phyloP scores from a whole-genome alignment of 352 stramenopile genomes.

The Saprolegnia parasitica region DNA sequence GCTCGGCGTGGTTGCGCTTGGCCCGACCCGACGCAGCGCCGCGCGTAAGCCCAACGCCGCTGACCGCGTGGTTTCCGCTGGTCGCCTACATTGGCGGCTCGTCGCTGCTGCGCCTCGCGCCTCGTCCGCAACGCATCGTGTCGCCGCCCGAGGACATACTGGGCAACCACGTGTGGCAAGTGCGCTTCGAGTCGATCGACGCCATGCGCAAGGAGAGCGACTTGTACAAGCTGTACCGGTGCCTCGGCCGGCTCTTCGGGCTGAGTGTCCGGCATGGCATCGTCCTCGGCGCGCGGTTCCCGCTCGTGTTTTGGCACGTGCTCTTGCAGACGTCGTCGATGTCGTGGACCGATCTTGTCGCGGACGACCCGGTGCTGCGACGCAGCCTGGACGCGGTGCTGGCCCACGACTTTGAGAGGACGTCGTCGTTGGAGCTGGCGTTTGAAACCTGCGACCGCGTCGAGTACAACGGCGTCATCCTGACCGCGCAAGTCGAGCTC shows the following conservation, averaged over 20 bases:
- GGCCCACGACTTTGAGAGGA: constrained; percentile 60
- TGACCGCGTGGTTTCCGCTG: constrained; percentile 40
- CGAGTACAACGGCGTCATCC: constrained; percentile 12
- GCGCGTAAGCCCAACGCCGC: neutral
- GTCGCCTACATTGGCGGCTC: constrained; percentile 43
- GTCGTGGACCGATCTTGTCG: constrained; percentile 59
- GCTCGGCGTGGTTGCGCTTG: constrained; percentile 53
- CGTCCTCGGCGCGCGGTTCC: constrained; percentile 51
- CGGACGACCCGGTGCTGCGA: constrained; percentile 49
- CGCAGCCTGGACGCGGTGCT: constrained; percentile 58
- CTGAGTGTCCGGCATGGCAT: constrained; percentile 70
- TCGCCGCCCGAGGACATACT: constrained; percentile 36
- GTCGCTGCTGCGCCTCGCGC: constrained; percentile 39
- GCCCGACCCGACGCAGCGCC: constrained; percentile 34
- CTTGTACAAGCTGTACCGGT: constrained; percentile 60
- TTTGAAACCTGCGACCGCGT: constrained; percentile 41
- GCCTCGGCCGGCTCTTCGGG: constrained; percentile 53
- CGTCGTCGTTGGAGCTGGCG: constrained; percentile 45
- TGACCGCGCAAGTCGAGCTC: constrained; percentile 51
- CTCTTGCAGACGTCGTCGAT: constrained; percentile 40
- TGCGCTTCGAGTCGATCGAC: constrained; percentile 38
- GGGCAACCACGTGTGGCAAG: constrained; percentile 35
- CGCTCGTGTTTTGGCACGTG: constrained; percentile 67
- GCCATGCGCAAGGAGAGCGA: constrained; percentile 31
- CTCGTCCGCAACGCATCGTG: constrained; percentile 33